Evolutionary conservation across 495 filamentous ascomycete species (phyloP).

Genomic region (Penicillium waksmanii): DNA sequence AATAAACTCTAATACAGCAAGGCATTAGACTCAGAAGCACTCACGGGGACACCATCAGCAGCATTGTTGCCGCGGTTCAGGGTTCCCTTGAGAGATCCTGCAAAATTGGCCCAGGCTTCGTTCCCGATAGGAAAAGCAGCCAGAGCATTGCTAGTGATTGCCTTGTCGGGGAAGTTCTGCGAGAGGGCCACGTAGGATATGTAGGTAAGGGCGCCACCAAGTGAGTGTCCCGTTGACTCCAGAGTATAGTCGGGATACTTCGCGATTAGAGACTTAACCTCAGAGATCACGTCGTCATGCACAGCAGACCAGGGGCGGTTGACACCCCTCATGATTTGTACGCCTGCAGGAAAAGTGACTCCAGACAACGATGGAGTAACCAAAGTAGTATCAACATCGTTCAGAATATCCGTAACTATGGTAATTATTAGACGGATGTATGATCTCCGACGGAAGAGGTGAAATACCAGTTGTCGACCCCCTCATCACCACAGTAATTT

Average conservation of each 20-base stretch:
- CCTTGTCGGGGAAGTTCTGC: slow-evolving; percentile 36
- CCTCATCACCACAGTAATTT: slow-evolving; percentile 37
- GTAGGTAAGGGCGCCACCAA: slow-evolving; percentile 39
- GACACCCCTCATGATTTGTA: slow-evolving; percentile 36
- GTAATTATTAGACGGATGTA: not conserved
- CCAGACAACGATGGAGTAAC: slow-evolving; percentile 35
- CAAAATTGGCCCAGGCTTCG: slow-evolving; percentile 35
- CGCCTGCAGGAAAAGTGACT: slow-evolving; percentile 34
- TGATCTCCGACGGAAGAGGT: not conserved
- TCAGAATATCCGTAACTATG: slow-evolving; percentile 32
- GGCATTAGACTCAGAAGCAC: not conserved
- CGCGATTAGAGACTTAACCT: slow-evolving; percentile 31
- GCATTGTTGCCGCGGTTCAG: slow-evolving; percentile 37
- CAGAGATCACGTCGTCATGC: slow-evolving; percentile 34
- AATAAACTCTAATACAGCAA: not conserved
- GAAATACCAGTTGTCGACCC: slow-evolving; percentile 35
- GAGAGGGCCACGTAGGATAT: slow-evolving; percentile 39
- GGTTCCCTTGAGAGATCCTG: slow-evolving; percentile 28
- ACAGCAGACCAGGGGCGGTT: slow-evolving; percentile 35
- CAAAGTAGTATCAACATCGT: slow-evolving; percentile 39
- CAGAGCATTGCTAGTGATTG: slow-evolving; percentile 36
- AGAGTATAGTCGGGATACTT: slow-evolving; percentile 35
- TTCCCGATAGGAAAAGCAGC: slow-evolving; percentile 44
- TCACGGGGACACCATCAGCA: slow-evolving; percentile 37
- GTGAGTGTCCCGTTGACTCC: slow-evolving; percentile 40